Evolutionary conservation across 345 rosid genomes (phyloP).

Genomic region (thale cress (Arabidopsis thaliana)): DNA sequence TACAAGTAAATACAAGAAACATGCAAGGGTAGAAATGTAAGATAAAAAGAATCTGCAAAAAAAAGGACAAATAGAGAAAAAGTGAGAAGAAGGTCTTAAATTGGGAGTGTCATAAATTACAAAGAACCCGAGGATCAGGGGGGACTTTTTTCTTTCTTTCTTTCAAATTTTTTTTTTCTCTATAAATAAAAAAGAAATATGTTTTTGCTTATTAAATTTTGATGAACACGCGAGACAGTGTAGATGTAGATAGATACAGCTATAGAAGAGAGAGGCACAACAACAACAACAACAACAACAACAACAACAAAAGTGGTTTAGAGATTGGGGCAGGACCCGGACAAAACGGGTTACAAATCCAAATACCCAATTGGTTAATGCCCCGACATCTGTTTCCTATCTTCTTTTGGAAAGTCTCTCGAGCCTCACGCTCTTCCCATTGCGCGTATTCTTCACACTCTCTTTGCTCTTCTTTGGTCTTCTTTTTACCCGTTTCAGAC

Average conservation of each 20-base stretch:
- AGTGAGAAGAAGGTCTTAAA: slow-evolving; percentile 30
- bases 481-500: slow-evolving; percentile 3
- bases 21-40: slow-evolving; percentile 26
- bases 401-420: slow-evolving; percentile 43
- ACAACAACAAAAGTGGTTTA: no score
- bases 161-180: not conserved
- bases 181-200: no score
- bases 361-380: slow-evolving; percentile 47
- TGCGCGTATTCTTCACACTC: slow-evolving; percentile 22
- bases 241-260: slow-evolving; percentile 32
- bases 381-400: slow-evolving; percentile 49
- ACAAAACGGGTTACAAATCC: slow-evolving; percentile 46
- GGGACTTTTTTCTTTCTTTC: slow-evolving; percentile 23
- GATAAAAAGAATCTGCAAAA: slow-evolving; percentile 6
- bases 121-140: slow-evolving; percentile 52
- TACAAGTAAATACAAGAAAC: slow-evolving; percentile 31
- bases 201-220: not conserved
- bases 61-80: slow-evolving; percentile 29
- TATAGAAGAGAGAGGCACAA: slow-evolving; percentile 6
- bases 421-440: slow-evolving; percentile 27
- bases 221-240: slow-evolving; percentile 45
- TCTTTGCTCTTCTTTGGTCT: not conserved
- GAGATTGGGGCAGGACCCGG: slow-evolving; percentile 40
- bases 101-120: slow-evolving; percentile 44
- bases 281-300: not conserved